These are phyloP conservation scores for Xylaria palmicola DNA, from an alignment of 495 filamentous ascomycete species.

Conservation along the genomic window DNA sequence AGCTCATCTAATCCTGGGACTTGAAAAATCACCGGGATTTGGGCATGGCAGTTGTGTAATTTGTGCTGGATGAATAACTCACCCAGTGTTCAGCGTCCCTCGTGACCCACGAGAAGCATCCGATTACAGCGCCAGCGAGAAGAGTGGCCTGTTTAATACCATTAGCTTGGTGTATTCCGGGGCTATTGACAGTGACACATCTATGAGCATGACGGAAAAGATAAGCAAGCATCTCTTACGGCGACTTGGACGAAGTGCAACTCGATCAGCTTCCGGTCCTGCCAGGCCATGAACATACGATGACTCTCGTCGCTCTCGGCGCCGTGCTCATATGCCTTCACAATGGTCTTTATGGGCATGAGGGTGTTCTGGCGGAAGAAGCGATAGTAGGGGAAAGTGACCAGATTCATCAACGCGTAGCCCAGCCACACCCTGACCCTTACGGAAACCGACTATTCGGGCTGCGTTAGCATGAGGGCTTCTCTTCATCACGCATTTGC, in stretches of 20 bases:
- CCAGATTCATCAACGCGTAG: constrained; percentile 5
- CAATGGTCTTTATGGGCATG: constrained; percentile 13
- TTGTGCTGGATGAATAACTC: background rate
- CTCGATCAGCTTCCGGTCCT: constrained; percentile 27
- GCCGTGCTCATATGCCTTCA: background rate
- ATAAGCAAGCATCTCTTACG: constrained; percentile 14
- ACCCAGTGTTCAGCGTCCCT: constrained; percentile 28
- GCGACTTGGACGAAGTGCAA: constrained; percentile 34
- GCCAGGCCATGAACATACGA: constrained; percentile 24
- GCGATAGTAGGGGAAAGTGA: constrained; percentile 18
- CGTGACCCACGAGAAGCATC: constrained; percentile 32
- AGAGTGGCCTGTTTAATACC: constrained; percentile 22
- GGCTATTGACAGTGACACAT: too few species aligned
- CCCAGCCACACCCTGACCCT: background rate
- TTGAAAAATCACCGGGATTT: too few species aligned
- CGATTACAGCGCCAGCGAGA: constrained; percentile 31
- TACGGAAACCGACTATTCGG: constrained; percentile 1
- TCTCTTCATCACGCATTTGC: background rate
- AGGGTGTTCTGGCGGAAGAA: constrained; percentile 21
- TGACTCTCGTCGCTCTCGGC: constrained; percentile 4
- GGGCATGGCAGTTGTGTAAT: too few species aligned
- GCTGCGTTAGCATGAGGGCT: background rate
- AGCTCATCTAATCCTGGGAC: too few species aligned
- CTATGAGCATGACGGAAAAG: background rate
- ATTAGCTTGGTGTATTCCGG: background rate